Evolutionary conservation across 139 green algal genomes (phyloP).

Genomic region (Nannochloris sp.): DNA sequence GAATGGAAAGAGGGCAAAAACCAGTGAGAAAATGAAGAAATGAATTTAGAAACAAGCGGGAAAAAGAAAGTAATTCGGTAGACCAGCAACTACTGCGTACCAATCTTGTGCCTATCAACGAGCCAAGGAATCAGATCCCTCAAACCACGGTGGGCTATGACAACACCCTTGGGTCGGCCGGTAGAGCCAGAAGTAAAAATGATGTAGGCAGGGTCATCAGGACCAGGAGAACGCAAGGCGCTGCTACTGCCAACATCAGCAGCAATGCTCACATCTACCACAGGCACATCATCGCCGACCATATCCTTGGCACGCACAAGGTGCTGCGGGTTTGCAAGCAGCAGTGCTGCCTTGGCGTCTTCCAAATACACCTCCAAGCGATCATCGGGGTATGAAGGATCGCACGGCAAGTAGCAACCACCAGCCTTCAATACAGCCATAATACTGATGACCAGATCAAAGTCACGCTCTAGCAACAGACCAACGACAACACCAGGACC

Average conservation of each 20-base stretch:
- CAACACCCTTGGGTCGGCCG: constrained; percentile 47
- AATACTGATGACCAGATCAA: constrained; percentile 32
- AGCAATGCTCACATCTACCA: neutral
- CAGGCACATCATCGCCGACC: neutral
- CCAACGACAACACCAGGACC: constrained; percentile 6
- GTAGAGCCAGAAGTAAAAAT: constrained; percentile 62
- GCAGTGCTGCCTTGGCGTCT: constrained; percentile 15
- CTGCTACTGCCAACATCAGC: neutral
- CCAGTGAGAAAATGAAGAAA: neutral
- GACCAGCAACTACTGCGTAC: neutral
- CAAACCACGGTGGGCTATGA: constrained; percentile 32
- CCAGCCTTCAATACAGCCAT: constrained; percentile 33
- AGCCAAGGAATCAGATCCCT: constrained; percentile 22
- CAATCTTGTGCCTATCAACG: neutral
- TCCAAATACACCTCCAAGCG: constrained; percentile 35
- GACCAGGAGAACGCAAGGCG: neutral
- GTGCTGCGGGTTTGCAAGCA: neutral
- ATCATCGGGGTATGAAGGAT: constrained; percentile 33
- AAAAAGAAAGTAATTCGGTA: constrained; percentile 1
- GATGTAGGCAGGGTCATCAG: constrained; percentile 36
- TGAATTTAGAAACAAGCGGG: neutral
- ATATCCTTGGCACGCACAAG: neutral
- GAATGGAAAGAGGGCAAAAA: neutral
- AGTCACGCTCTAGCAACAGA: constrained; percentile 29
- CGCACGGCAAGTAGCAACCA: constrained; percentile 35